A percentile compares a stretch with the other conserved stretches of the same genome.
Evolutionary conservation across 139 green algal genomes (phyloP).

Genomic region (Chlorella sp.): DNA sequence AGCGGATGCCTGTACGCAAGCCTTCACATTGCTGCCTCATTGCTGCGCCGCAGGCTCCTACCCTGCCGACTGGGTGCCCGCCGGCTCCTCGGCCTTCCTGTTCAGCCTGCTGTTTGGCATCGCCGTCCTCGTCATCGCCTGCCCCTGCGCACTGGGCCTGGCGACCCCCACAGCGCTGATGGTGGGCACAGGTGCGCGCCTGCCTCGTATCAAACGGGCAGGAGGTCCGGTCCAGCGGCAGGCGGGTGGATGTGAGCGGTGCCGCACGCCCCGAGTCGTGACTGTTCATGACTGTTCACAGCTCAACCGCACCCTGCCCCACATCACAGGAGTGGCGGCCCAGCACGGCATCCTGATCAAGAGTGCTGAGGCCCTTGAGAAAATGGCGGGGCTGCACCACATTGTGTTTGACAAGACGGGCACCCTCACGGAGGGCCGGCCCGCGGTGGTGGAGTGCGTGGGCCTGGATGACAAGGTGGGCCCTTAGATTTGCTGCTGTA

Average conservation of each 20-base stretch:
- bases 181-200: slow-evolving; percentile 78
- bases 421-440: slow-evolving; percentile 83
- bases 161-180: slow-evolving; percentile 97
- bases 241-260: too few relatives aligned
- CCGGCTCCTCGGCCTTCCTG: slow-evolving; percentile 78
- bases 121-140: slow-evolving; percentile 95
- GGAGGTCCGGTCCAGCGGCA: too few relatives aligned
- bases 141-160: slow-evolving; percentile 94
- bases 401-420: slow-evolving; percentile 97
- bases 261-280: too few relatives aligned
- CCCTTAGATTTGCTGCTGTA: not conserved
- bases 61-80: slow-evolving; percentile 73
- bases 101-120: slow-evolving; percentile 94
- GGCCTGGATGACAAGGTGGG: not conserved
- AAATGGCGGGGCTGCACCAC: slow-evolving; percentile 49
- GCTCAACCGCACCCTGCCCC: too few relatives aligned
- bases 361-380: slow-evolving; percentile 69
- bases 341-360: slow-evolving; percentile 93
- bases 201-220: too few relatives aligned
- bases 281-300: too few relatives aligned
- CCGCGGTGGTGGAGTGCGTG: slow-evolving; percentile 4
- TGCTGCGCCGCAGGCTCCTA: slow-evolving; percentile 30
- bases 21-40: too few relatives aligned
- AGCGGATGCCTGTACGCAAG: too few relatives aligned
- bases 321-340: slow-evolving; percentile 49